Percentiles rank a stretch among this genome's conserved stretches.
Conservation (phyloP, 2,329 filamentous ascomycete genomes). For the Pseudogymnoascus sp. region DNA sequence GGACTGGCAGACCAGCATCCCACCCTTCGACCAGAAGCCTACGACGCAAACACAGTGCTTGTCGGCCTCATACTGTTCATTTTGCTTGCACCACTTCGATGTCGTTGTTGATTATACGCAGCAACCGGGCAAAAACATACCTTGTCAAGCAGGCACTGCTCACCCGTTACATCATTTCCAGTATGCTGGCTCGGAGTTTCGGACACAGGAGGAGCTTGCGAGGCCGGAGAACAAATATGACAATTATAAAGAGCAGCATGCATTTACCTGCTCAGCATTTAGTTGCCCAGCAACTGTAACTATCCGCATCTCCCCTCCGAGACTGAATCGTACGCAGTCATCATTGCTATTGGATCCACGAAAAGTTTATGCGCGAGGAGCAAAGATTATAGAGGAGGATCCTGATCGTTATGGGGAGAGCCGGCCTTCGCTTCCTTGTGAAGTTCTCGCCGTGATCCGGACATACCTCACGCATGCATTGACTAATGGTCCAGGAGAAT, state of each 20-base stretch:
- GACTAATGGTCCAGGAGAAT: slow-evolving; percentile 41
- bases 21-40: slow-evolving; percentile 33
- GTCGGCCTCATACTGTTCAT: slow-evolving; percentile 53
- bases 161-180: slow-evolving; percentile 56
- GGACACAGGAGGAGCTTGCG: slow-evolving; percentile 26
- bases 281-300: slow-evolving; percentile 47
- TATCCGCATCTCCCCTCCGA: slow-evolving; percentile 45
- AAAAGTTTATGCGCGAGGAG: slow-evolving; percentile 45
- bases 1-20: slow-evolving; percentile 43
- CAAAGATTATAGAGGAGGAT: slow-evolving; percentile 39
- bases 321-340: slow-evolving; percentile 42
- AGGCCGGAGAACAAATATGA: slow-evolving; percentile 25
- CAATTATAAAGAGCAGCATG: slow-evolving; percentile 34
- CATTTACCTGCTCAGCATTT: slow-evolving; percentile 53
- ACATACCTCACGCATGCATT: slow-evolving; percentile 52
- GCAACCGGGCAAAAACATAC: slow-evolving; percentile 26
- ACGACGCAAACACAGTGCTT: slow-evolving; percentile 40
- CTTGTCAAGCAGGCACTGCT: slow-evolving; percentile 33
- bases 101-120: slow-evolving; percentile 46
- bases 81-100: slow-evolving; percentile 56
- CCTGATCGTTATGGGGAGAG: slow-evolving; percentile 46
- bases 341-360: slow-evolving; percentile 46
- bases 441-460: slow-evolving; percentile 49
- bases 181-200: slow-evolving; percentile 32
- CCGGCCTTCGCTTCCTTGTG: slow-evolving; percentile 42